phyloP scores from a whole-genome alignment of 352 stramenopile genomes.

The Phytophthora sojae region DNA sequence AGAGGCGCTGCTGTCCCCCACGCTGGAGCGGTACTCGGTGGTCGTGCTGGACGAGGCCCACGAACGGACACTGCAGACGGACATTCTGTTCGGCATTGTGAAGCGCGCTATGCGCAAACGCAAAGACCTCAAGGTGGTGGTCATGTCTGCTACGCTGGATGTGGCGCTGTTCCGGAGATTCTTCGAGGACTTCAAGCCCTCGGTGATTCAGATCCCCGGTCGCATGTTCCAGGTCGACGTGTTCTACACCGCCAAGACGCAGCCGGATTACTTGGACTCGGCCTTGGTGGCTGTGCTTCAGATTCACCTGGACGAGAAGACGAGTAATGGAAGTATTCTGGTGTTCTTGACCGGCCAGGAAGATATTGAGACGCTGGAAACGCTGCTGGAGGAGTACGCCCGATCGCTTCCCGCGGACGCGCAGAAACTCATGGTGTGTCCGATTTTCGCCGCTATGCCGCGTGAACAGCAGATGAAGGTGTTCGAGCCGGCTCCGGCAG shows the following conservation, averaged over 20 bases:
- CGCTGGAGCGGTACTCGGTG: slow-evolving; percentile 82
- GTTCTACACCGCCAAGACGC: slow-evolving; percentile 89
- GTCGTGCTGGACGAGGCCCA: slow-evolving; percentile 90
- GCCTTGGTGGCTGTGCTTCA: slow-evolving; percentile 90
- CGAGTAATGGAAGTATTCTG: slow-evolving; percentile 90
- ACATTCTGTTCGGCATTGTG: slow-evolving; percentile 92
- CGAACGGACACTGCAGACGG: slow-evolving; percentile 89
- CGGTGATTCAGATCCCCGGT: slow-evolving; percentile 88
- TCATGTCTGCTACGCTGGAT: slow-evolving; percentile 99
- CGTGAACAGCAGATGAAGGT: slow-evolving; percentile 95
- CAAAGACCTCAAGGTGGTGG: slow-evolving; percentile 93
- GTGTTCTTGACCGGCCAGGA: slow-evolving; percentile 96
- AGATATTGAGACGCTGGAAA: slow-evolving; percentile 95
- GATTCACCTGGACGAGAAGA: slow-evolving; percentile 88
- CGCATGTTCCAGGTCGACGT: slow-evolving; percentile 92
- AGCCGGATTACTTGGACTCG: slow-evolving; percentile 92
- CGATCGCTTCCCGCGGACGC: slow-evolving; percentile 71
- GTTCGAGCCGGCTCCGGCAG: slow-evolving; percentile 86
- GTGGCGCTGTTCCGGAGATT: slow-evolving; percentile 94
- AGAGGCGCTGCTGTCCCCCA: slow-evolving; percentile 77
- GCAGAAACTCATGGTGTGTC: slow-evolving; percentile 91
- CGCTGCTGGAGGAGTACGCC: slow-evolving; percentile 85
- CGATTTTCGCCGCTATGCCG: slow-evolving; percentile 96
- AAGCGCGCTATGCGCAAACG: slow-evolving; percentile 85
- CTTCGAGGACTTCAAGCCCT: slow-evolving; percentile 89